phyloP scores from a whole-genome alignment of 805 yeast genomes.

The Candida suzukii region DNA sequence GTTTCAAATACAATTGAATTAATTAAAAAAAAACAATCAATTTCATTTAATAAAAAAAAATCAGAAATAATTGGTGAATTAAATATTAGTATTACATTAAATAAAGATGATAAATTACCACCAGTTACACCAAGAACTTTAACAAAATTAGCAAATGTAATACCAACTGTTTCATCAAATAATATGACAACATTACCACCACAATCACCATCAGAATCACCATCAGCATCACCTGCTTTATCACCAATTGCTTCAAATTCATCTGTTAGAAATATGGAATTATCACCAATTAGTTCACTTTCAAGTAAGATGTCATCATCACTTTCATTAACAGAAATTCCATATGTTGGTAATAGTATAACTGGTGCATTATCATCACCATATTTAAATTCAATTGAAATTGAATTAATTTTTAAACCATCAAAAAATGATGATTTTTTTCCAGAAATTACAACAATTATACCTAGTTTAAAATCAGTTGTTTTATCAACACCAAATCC shows the following conservation, averaged over 20 bases:
- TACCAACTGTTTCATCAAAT: background rate
- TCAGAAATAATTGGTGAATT: constrained; percentile 9
- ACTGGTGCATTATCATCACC: constrained; percentile 4
- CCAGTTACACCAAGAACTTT: constrained; percentile 12
- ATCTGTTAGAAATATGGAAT: background rate
- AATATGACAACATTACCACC: constrained; percentile 1
- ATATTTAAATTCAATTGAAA: constrained; percentile 10
- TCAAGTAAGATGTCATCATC: constrained; percentile 1
- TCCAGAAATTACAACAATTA: constrained; percentile 10
- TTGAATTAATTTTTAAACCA: constrained; percentile 8
- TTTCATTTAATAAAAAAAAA: constrained; percentile 9
- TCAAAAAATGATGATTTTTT: background rate
- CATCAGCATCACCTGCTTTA: constrained; percentile 2
- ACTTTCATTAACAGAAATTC: constrained; percentile 4
- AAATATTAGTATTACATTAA: constrained; percentile 2
- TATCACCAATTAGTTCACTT: constrained; percentile 1
- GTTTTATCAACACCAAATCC: constrained; percentile 12
- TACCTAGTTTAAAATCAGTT: constrained; percentile 9
- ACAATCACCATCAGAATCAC: constrained; percentile 1
- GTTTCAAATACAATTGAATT: constrained; percentile 6
- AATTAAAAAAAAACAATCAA: constrained; percentile 9
- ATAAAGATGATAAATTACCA: constrained; percentile 6
- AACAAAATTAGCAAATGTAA: background rate
- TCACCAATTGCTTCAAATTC: constrained; percentile 3
- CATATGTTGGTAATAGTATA: constrained; percentile 5